These are phyloP conservation scores for Cruciata laevipes DNA, from an alignment of 257 asterid genomes.

Conservation along the genomic window DNA sequence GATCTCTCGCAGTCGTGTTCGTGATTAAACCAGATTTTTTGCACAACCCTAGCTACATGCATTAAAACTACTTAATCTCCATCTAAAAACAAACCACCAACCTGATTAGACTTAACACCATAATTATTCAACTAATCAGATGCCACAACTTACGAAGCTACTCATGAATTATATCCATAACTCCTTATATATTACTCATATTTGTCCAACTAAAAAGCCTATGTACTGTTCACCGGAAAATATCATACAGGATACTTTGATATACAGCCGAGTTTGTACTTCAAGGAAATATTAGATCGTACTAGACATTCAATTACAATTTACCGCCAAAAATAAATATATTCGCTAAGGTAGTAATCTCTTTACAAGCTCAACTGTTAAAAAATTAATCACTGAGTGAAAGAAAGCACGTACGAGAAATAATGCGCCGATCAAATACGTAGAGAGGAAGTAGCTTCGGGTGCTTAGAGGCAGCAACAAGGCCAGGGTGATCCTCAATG, in stretches of 20 bases:
- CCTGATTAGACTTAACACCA: background rate
- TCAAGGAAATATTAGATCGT: background rate
- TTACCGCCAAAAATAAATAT: background rate
- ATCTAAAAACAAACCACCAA: background rate
- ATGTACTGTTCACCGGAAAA: background rate
- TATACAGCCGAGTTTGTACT: background rate
- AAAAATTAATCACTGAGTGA: background rate
- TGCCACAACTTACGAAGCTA: background rate
- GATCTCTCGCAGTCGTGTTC: background rate
- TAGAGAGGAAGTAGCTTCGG: conserved; percentile 59
- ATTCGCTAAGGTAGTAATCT: background rate
- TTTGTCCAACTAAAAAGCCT: background rate
- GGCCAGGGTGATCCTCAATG: conserved; percentile 75
- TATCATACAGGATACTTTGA: background rate
- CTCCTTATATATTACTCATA: background rate
- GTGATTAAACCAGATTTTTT: background rate
- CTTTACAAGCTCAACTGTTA: background rate
- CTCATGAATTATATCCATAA: too few relatives aligned
- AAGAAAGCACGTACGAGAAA: conserved; percentile 40
- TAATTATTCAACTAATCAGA: background rate
- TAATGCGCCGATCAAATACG: conserved; percentile 80
- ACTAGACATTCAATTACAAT: background rate
- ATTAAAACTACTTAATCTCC: background rate
- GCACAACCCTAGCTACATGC: background rate
- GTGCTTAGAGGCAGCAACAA: conserved; percentile 57